These are phyloP conservation scores for Backusella morwellensis DNA, from an alignment of 192 early-diverging fungal species.

Conservation along the genomic window DNA sequence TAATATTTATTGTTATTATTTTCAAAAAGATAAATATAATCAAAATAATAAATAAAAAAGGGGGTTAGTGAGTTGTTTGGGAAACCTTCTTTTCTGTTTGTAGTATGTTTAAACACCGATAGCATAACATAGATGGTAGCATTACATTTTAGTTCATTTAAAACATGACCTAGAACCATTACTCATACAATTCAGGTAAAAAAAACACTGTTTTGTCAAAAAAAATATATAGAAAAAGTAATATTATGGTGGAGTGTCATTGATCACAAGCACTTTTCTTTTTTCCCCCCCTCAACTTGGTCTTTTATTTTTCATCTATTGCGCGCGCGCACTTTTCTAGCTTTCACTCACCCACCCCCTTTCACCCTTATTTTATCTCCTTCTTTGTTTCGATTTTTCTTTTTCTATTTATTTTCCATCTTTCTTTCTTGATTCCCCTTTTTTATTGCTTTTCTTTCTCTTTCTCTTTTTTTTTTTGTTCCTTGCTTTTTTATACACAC, in stretches of 20 bases:
- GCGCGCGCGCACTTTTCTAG: not conserved
- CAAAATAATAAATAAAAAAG: not conserved
- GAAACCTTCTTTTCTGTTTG: slow-evolving; percentile 1
- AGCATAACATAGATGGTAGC: not conserved
- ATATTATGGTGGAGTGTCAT: not conserved
- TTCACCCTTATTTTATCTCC: slow-evolving; percentile 15
- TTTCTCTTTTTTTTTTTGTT: not conserved
- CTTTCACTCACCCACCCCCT: not conserved
- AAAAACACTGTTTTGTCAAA: not conserved
- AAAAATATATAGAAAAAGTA: not conserved
- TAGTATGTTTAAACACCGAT: not conserved
- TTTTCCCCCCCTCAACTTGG: not conserved
- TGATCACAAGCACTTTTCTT: not conserved
- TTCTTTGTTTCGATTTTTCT: slow-evolving; percentile 12
- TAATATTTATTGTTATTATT: slow-evolving; percentile 1
- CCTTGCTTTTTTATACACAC: not conserved
- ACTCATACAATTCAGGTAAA: not conserved
- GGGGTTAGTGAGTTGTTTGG: not conserved
- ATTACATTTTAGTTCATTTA: not conserved
- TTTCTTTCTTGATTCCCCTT: not conserved
- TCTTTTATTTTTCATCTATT: not conserved
- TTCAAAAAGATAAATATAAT: not conserved
- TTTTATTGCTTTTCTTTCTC: not conserved
- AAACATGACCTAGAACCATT: not conserved
- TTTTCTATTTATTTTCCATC: slow-evolving; percentile 5